Evolutionary conservation across 352 stramenopile species (phyloP).

Genomic region (Pythium sp.): DNA sequence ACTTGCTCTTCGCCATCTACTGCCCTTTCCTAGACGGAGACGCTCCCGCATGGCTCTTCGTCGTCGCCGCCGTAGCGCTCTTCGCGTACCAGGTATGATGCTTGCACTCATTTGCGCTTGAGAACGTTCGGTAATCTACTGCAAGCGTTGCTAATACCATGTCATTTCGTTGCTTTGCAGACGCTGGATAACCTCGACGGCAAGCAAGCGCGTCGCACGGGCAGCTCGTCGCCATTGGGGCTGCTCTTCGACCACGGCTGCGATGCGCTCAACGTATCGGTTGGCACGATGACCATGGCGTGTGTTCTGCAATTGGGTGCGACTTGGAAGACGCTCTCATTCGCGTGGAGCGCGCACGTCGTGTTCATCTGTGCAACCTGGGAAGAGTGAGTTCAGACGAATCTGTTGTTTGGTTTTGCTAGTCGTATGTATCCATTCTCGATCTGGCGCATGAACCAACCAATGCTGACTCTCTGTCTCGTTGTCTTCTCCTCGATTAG

Average conservation of each 20-base stretch:
- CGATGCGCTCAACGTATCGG: conserved; percentile 79
- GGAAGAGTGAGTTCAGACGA: conserved; percentile 59
- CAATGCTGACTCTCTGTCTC: background rate
- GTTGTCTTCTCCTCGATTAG: conserved; percentile 14
- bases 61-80: conserved; percentile 49
- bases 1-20: conserved; percentile 65
- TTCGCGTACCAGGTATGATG: conserved; percentile 61
- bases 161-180: conserved; percentile 15
- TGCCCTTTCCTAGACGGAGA: conserved; percentile 73
- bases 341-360: conserved; percentile 73
- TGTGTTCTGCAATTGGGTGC: conserved; percentile 72
- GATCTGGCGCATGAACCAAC: background rate
- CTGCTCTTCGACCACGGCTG: conserved; percentile 86
- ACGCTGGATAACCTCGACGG: conserved; percentile 86
- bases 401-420: background rate
- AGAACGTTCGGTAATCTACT: background rate
- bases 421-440: background rate
- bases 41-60: conserved; percentile 67
- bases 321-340: conserved; percentile 75
- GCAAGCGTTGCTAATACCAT: background rate
- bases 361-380: conserved; percentile 88
- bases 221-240: conserved; percentile 73
- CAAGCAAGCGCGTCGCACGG: conserved; percentile 80
- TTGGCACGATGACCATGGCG: conserved; percentile 80
- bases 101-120: background rate